These are phyloP conservation scores for Scutellaria galericulata DNA, from an alignment of 257 asterid genomes.

Conservation along the genomic window DNA sequence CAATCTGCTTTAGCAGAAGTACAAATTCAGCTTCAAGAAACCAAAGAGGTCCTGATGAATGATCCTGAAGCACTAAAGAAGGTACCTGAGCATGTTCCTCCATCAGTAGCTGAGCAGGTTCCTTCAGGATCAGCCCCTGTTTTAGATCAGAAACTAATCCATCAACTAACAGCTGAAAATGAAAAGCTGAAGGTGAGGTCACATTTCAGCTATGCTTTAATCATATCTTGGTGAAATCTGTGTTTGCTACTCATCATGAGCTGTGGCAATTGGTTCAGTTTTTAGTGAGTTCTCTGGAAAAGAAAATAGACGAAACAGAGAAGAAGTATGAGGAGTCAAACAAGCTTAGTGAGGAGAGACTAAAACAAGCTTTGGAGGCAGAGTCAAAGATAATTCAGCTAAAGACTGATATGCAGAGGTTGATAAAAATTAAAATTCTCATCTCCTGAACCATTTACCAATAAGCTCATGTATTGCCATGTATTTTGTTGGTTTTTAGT, in stretches of 20 bases:
- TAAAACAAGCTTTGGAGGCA: constrained; percentile 75
- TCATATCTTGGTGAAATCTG: constrained; percentile 30
- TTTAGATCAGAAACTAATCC: constrained; percentile 57
- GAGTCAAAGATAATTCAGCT: constrained; percentile 71
- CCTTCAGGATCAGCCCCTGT: constrained; percentile 43
- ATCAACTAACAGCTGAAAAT: constrained; percentile 69
- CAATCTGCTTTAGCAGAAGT: constrained; percentile 69
- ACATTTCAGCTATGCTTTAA: constrained; percentile 25
- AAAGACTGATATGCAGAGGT: constrained; percentile 82
- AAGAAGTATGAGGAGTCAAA: constrained; percentile 66
- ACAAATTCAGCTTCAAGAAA: constrained; percentile 55
- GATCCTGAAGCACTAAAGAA: constrained; percentile 49
- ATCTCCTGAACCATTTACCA: constrained; percentile 21
- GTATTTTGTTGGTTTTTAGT: neutral
- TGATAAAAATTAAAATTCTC: constrained; percentile 15
- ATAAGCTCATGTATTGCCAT: constrained; percentile 8
- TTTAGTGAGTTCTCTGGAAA: constrained; percentile 65
- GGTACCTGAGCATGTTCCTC: constrained; percentile 37
- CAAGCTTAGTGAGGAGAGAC: constrained; percentile 67
- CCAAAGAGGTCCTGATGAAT: constrained; percentile 53
- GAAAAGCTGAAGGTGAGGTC: constrained; percentile 75
- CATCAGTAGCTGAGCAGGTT: constrained; percentile 40
- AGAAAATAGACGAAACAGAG: constrained; percentile 70
- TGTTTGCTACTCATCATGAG: constrained; percentile 27
- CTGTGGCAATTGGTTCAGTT: constrained; percentile 48